Evolutionary conservation across 1,284 basidiomycete genomes (phyloP).

Genomic region (Exobasidium rhododendri): DNA sequence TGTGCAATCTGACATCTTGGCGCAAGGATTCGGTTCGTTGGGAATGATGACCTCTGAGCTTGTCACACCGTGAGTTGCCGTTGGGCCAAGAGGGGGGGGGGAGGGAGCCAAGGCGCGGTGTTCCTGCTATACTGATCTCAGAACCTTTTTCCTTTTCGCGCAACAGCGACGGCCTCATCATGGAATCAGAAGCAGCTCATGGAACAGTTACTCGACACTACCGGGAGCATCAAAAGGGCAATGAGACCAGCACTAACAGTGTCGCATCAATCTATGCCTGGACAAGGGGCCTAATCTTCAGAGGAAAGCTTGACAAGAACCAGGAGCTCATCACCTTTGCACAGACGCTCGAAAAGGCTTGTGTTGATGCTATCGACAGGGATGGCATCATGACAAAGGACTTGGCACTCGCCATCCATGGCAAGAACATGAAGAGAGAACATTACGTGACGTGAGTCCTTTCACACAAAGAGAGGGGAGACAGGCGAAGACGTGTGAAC

Average conservation of each 20-base stretch:
- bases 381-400: constrained; percentile 89
- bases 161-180: constrained; percentile 84
- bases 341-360: constrained; percentile 75
- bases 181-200: constrained; percentile 67
- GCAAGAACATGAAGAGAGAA: constrained; percentile 62
- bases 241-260: constrained; percentile 89
- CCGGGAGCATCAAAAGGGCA: constrained; percentile 86
- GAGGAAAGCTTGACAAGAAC: constrained; percentile 88
- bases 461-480: too few species aligned
- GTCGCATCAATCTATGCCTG: constrained; percentile 98
- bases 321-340: constrained; percentile 74
- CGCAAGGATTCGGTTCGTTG: constrained; percentile 78
- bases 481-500: too few species aligned
- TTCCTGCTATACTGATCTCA: constrained; percentile 16
- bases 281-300: constrained; percentile 84
- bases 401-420: constrained; percentile 89
- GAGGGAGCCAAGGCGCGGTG: constrained; percentile 69
- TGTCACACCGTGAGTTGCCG: constrained; percentile 92
- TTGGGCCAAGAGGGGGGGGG: constrained; percentile 82
- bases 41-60: constrained; percentile 99
- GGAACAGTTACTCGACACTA: constrained; percentile 78
- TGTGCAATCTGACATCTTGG: constrained; percentile 52
- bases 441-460: constrained; percentile 37
- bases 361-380: constrained; percentile 84
- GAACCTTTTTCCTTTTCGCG: not conserved